Base-by-base conservation (phyloP, 164 flowering plant species). In the Akebia trifoliata region DNA sequence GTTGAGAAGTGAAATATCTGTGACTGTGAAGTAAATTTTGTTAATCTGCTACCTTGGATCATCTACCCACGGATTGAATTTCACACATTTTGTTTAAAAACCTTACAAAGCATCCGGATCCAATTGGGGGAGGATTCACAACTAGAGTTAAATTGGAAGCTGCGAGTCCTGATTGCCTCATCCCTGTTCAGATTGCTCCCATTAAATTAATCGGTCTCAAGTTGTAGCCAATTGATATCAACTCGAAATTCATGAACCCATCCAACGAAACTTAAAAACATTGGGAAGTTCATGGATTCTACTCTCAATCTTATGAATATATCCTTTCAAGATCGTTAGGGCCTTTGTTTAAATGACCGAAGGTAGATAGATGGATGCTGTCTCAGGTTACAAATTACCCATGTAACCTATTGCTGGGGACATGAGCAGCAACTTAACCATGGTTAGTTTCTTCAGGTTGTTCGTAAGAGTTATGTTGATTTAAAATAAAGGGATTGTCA, bases 181-280 rank as follows among this genome's bases (percentile, higher is more conserved):
- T 91, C 0, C 95, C 98, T 14, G 96, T 95, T 5, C 92, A 74
- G 64, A 48, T 65, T 63, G 65, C 69, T 11, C 98, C 98, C 6
- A 36, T 88, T 50, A 72, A 66, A 51, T 61, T 91, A 28, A 78
- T 88, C 17, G 98, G 96, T 45, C 61, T 88, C 36, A 86, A 91
- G 95, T 83, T 89, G 4, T 89, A 96, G 98, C 98, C 98, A 34
- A 74, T 92, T 46, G 74, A 83, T 9, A 69, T 89, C 49, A 70
- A 87, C 75, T 48, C 85, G 59, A 87, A 79, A 59, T 89, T 89
- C 63, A 37, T 92, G 91, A 89, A 70, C 96, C 95, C 22, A 94
- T 87, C 65, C 83, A 78, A 29, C 71, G 80, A 49, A 87, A 50
- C 86, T 92, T 24, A 73, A 76, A 66, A 18, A 56, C 32, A 72